A percentile compares a stretch with the other conserved stretches of the same genome.
These are phyloP conservation scores for Erythrobasidium hasegawianum DNA, from an alignment of 1,284 basidiomycete genomes.

Conservation along the genomic window DNA sequence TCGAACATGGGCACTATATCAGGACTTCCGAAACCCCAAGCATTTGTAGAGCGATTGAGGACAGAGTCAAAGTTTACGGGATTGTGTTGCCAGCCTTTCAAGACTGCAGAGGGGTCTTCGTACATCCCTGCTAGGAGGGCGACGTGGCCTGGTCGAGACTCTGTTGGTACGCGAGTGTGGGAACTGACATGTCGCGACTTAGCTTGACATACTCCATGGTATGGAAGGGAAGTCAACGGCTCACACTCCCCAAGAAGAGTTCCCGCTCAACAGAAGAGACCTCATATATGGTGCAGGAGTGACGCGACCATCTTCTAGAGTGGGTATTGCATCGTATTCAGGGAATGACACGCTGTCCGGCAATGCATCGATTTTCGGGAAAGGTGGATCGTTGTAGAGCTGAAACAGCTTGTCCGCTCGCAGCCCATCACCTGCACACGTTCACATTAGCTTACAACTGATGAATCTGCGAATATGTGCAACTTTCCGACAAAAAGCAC, in stretches of 20 bases:
- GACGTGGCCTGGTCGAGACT: conserved; percentile 79
- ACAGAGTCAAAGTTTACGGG: conserved; percentile 86
- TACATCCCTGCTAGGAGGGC: conserved; percentile 90
- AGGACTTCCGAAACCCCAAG: conserved; percentile 81
- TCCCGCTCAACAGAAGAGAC: conserved; percentile 59
- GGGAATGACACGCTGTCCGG: conserved; percentile 12
- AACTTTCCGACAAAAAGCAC: conserved; percentile 72
- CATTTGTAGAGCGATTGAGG: conserved; percentile 73
- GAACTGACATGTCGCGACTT: conserved; percentile 49
- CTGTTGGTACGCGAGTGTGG: conserved; percentile 83
- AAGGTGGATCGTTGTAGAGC: conserved; percentile 59
- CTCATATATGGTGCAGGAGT: conserved; percentile 74
- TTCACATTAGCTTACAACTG: neutral
- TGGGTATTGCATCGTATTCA: neutral
- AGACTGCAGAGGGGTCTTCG: conserved; percentile 84
- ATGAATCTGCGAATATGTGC: no score
- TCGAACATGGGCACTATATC: conserved; percentile 88
- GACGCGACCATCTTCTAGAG: conserved; percentile 38
- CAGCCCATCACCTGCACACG: conserved; percentile 65
- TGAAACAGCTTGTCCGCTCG: conserved; percentile 76
- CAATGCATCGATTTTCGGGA: conserved; percentile 53
- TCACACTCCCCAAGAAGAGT: conserved; percentile 68
- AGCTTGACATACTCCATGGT: no score
- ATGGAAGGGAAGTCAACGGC: neutral
- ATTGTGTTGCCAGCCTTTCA: conserved; percentile 79